Evolutionary conservation across 1,284 basidiomycete genomes (phyloP), one percentile per base, ranked within the genome.

Genomic region (Malassezia brasiliensis): DNA sequence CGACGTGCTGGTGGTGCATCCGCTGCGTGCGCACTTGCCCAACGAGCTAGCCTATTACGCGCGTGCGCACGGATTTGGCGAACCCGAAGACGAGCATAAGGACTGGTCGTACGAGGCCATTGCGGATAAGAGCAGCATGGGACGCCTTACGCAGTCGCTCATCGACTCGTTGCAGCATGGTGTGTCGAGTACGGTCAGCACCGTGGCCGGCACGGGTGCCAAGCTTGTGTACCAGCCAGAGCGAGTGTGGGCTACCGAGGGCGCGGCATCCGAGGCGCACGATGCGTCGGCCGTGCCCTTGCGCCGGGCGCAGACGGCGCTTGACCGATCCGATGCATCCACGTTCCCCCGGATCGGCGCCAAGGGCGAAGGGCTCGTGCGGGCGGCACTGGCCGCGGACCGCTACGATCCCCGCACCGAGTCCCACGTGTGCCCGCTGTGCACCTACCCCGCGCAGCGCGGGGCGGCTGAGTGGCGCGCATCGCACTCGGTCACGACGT

Each of bases 161-260:
- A 63, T 73, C 37, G 44, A 62, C 17, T 62, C 65, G 25, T 58
- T 73, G 5, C 69, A 73, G 54, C 50, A 57, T 12, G 65, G 68
- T 22, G 70, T 73, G 20, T 59, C 68, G 7, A 65, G 62, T 15
- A 73, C 70, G 0, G 68, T 72, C 8, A 63, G 60, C 32, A 72
- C 70, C 2, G 64, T 73, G 35, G 63, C 60, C 3, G 61, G 61
- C 35, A 71, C 68, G 14, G 66, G 64, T 2, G 54, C 55, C 47
- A 73, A 73, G 60, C 62, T 73, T n/a, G 65, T 72, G 0, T 59
- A 68, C 46, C 54, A 58, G 25, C 49, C 60, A 17, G 51, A 53
- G 14, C 34, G 17, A 3, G 14, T 52, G 34, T 41, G 35, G 45
- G 45, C 37, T 2, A 35, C 49, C 36, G 25, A 25, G 32, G 22